These are phyloP conservation scores for Penicillium verhagenii DNA, from an alignment of 495 filamentous ascomycete genomes.

Conservation along the genomic window DNA sequence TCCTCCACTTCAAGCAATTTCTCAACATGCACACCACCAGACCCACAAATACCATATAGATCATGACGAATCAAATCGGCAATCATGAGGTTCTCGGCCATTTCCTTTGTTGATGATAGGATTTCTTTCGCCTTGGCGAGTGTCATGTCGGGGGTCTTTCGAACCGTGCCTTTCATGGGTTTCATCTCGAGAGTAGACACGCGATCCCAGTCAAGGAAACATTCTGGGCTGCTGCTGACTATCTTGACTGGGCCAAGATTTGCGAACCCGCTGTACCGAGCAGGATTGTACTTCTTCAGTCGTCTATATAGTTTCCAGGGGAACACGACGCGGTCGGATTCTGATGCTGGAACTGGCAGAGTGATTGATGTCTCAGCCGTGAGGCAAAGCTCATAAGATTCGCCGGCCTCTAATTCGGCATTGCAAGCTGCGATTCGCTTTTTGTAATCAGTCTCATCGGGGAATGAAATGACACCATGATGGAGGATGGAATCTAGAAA, in stretches of 20 bases:
- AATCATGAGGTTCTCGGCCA: conserved; percentile 97
- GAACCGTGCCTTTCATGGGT: conserved; percentile 95
- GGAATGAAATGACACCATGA: conserved; percentile 37
- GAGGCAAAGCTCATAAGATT: conserved; percentile 93
- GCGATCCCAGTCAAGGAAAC: conserved; percentile 75
- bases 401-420: conserved; percentile 66
- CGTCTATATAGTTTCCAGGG: conserved; percentile 71
- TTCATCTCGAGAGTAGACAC: conserved; percentile 47
- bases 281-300: conserved; percentile 72
- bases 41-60: conserved; percentile 74
- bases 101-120: conserved; percentile 79
- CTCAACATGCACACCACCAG: conserved; percentile 61
- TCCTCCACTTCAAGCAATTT: conserved; percentile 85
- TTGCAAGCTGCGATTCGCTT: conserved; percentile 68
- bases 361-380: conserved; percentile 70
- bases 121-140: conserved; percentile 64
- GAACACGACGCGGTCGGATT: conserved; percentile 26
- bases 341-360: conserved; percentile 27
- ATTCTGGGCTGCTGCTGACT: conserved; percentile 85
- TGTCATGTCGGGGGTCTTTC: conserved; percentile 64
- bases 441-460: conserved; percentile 57
- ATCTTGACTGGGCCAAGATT: conserved; percentile 68
- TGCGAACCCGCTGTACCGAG: conserved; percentile 82
- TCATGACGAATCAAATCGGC: conserved; percentile 93
- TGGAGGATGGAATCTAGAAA: conserved; percentile 35